Conservation (phyloP, 495 filamentous ascomycete genomes). For the Aspergillus leporis region DNA sequence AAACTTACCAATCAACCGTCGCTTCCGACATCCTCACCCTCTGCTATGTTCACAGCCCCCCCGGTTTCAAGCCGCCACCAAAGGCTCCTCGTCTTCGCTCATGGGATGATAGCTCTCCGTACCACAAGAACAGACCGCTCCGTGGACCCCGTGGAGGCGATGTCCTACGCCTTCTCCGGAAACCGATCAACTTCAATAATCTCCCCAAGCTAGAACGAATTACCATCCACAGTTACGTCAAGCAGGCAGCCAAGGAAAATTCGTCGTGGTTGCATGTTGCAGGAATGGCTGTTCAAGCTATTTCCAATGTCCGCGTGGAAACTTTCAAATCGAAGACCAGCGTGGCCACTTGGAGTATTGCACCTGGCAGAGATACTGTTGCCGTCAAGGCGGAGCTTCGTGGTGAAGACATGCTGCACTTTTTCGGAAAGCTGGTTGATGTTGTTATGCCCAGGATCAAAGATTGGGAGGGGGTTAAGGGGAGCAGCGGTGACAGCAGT, state of each 20-base stretch:
- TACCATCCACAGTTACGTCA: slow-evolving; percentile 74
- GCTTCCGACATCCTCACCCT: slow-evolving; percentile 89
- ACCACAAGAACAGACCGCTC: slow-evolving; percentile 85
- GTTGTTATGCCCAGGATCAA: slow-evolving; percentile 92
- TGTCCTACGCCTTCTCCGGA: slow-evolving; percentile 67
- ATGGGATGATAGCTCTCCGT: slow-evolving; percentile 90
- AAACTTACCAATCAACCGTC: slow-evolving; percentile 85
- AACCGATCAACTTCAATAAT: slow-evolving; percentile 80
- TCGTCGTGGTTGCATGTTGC: slow-evolving; percentile 73
- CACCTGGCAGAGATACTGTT: slow-evolving; percentile 47
- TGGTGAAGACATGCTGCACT: slow-evolving; percentile 83
- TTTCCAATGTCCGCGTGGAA: slow-evolving; percentile 73
- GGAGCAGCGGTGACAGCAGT: slow-evolving; percentile 73
- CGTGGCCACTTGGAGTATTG: slow-evolving; percentile 66
- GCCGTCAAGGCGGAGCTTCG: slow-evolving; percentile 68
- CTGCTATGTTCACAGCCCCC: slow-evolving; percentile 76
- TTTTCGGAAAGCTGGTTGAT: slow-evolving; percentile 80
- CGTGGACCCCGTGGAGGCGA: slow-evolving; percentile 77
- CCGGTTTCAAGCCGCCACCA: slow-evolving; percentile 65
- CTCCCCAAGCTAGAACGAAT: slow-evolving; percentile 80
- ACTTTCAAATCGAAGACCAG: slow-evolving; percentile 67
- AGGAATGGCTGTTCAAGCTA: slow-evolving; percentile 78
- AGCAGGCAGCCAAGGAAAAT: slow-evolving; percentile 60
- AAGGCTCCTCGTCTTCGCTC: slow-evolving; percentile 70
- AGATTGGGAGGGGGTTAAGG: slow-evolving; percentile 84